Conservation (phyloP, 2,329 filamentous ascomycete genomes). For the Fusarium neocosmosporiellum region DNA sequence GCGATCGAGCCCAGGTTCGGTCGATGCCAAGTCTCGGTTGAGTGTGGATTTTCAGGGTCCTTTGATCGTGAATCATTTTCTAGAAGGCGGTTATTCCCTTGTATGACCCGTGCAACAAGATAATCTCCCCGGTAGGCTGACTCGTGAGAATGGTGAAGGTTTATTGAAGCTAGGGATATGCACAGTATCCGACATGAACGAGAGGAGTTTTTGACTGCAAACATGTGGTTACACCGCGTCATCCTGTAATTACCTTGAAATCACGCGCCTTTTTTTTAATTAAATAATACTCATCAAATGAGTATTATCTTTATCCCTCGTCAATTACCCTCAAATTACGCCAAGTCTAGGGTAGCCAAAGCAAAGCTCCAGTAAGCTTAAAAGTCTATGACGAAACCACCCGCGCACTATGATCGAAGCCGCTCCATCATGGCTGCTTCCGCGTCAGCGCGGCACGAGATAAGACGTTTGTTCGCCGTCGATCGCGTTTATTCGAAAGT, state of each 20-base stretch:
- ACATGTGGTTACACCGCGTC: neutral
- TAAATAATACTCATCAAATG: neutral
- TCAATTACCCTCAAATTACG: neutral
- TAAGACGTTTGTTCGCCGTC: neutral
- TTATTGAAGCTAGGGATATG: neutral
- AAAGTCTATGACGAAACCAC: conserved; percentile 28
- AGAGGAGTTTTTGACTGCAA: neutral
- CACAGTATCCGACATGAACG: neutral
- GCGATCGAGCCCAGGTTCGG: neutral
- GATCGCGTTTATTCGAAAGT: conserved; percentile 22
- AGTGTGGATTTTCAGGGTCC: conserved; percentile 4
- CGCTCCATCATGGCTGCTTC: neutral
- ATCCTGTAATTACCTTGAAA: neutral
- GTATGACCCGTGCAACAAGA: neutral
- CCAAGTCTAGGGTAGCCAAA: conserved; percentile 11
- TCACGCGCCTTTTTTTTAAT: neutral
- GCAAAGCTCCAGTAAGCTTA: conserved; percentile 10
- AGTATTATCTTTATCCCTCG: neutral
- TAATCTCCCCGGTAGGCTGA: neutral
- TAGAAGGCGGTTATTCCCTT: neutral
- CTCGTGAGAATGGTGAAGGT: neutral
- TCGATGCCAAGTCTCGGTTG: neutral
- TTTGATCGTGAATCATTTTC: neutral
- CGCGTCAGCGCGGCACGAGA: neutral
- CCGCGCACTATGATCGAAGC: neutral